Evolutionary conservation across 257 asterid genomes (phyloP).

Genomic region (Penstemon eatonii): DNA sequence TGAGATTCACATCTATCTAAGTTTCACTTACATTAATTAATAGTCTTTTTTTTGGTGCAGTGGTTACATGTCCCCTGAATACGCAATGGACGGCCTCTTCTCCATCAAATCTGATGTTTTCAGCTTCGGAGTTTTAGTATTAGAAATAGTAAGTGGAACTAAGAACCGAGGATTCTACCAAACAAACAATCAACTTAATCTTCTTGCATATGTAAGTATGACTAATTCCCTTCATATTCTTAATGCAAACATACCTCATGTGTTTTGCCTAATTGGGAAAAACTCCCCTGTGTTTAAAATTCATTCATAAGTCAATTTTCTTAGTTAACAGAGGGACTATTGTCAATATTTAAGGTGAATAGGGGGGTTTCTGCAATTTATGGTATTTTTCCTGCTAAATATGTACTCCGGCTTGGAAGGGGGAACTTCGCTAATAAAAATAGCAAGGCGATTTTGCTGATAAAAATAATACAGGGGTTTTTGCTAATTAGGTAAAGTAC

Average conservation of each 20-base stretch:
- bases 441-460: background rate
- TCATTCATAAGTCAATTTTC: too few relatives aligned
- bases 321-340: too few relatives aligned
- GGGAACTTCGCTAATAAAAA: background rate
- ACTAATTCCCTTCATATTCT: background rate
- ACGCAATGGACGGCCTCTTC: constrained; percentile 83
- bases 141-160: constrained; percentile 65
- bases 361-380: too few relatives aligned
- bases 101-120: constrained; percentile 73
- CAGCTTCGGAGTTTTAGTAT: constrained; percentile 74
- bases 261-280: too few relatives aligned
- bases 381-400: too few relatives aligned
- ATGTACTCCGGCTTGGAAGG: too few relatives aligned
- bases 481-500: too few relatives aligned
- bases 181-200: constrained; percentile 64
- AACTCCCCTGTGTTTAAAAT: too few relatives aligned
- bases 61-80: constrained; percentile 86
- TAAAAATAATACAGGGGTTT: too few relatives aligned
- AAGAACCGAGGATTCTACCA: constrained; percentile 75
- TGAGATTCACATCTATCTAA: background rate
- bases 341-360: too few relatives aligned
- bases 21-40: background rate
- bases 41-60: constrained; percentile 34
- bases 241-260: too few relatives aligned
- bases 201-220: constrained; percentile 65